Evolutionary conservation across 768 basidiomycete species (phyloP), one percentile per base, ranked within the genome.

Genomic region (Gelatoporia subvermispora): DNA sequence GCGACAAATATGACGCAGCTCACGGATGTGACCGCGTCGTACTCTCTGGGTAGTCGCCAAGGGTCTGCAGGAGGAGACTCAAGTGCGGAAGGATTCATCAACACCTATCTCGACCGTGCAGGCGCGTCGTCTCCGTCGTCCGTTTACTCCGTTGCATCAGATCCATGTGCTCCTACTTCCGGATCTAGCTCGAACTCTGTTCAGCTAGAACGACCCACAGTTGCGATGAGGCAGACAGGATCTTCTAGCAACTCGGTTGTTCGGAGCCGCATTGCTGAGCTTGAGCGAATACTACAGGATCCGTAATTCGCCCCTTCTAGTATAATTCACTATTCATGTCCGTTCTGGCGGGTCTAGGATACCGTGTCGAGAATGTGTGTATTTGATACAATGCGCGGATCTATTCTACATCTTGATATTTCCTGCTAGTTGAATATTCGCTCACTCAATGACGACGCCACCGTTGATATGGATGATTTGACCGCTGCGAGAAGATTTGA

Each of bases 401-500:
- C 13, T 51, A 24, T 22, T 51, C 39, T 43, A 48, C 3, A 9
- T 21, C 16, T 25, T 36, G 38, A 3, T 17, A 25, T 48, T 43
- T 36, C n/a, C 23, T 48, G 35, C 46, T 13, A n/a, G 17, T 8
- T 4, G 2, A n/a, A n/a, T 3, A 16, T 35, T 8, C 13, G 39
- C 43, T 39, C 52, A 65, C 51, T 60, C 62, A 42, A 65, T 63
- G 9, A 65, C 60, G 4, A 60, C 55, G 4, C 64, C 64, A 8
- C 64, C 64, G 41, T 65, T 63, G 38, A 63, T 55, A 42, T 65
- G 64, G 28, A 65, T 56, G 23, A 63, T 51, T 49, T 65, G 64
- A 0, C 64, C 64, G 46, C 61, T 61, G 41, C 11, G 18, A 8
- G 18, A 41, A 28, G 20, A 39, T 18, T 28, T 22, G 20, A 13